Base-by-base conservation (phyloP, 768 basidiomycete species). In the Krasilnikovozyma curviuscula region DNA sequence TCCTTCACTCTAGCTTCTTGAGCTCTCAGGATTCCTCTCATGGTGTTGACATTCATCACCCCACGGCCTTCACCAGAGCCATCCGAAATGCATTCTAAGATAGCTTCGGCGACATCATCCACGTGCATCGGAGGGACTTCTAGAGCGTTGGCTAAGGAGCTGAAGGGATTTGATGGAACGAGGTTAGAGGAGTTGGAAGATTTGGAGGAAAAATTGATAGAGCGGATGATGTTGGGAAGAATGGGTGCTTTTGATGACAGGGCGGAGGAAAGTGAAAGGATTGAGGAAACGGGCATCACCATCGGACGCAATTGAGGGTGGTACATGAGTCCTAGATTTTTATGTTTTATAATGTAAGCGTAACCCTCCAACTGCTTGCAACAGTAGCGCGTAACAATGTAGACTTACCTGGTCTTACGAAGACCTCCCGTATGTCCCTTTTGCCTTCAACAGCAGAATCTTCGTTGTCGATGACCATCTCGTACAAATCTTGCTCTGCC, bases 261-360 rank as follows among this genome's bases (percentile, higher is more conserved):
- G 7, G 72, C 69, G 9, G 84, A 74, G 21, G 86, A 82, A 7
- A 89, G 65, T 60, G 86, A 83, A 34, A 93, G 71, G 47, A 86
- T 60, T 7, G 79, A 78, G 1, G 91, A 88, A 44, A 82, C 71
- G 43, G 84, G 80, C 34, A 84, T 80, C 9, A 81, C 80, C 40
- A 89, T 59, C n/a, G 93, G 93, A 35, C 88, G 78, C 55, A 79
- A 70, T 64, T 93, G 86, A 8, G 91, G 81, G 61, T 97, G 91
- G 66, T 97, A 97, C 56, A 98, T 85, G 45, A 98, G 70, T 54
- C 89, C 93, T 86, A 62, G 43, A 30, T 41, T 14, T n/a, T 46
- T 21, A n/a, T 25, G 43, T 25, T 25, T 51, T 48, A 46, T 46
- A 32, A 27, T 16, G 12, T 25, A 19, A 37, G 7, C 7, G 43